Conservation (phyloP, 495 filamentous ascomycete genomes). For the Aspergillus affinis region DNA sequence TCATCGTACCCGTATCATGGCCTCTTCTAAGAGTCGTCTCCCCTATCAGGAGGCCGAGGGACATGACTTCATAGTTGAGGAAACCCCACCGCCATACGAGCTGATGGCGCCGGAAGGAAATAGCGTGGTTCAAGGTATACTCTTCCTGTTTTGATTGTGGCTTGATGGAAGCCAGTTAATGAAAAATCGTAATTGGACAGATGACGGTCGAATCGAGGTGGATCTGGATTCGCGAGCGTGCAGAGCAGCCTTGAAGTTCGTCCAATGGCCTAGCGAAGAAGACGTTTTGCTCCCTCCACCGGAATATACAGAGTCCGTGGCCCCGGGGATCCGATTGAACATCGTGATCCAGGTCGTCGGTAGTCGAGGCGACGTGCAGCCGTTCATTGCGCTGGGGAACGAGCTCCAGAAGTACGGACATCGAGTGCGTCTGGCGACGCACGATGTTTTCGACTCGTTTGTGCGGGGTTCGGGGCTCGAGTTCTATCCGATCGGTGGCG, state of each 20-base stretch:
- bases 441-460: conserved; percentile 58
- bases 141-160: too few relatives aligned
- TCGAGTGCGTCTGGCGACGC: conserved; percentile 64
- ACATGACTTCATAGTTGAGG: background rate
- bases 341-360: conserved; percentile 57
- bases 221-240: conserved; percentile 27
- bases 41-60: too few relatives aligned
- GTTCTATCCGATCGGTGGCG: conserved; percentile 65
- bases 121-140: background rate
- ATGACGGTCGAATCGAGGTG: conserved; percentile 29
- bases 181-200: conserved; percentile 3
- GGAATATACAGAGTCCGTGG: conserved; percentile 15
- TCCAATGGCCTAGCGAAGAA: conserved; percentile 14
- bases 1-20: background rate
- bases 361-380: conserved; percentile 54
- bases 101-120: background rate
- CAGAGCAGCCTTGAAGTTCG: conserved; percentile 19
- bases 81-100: background rate
- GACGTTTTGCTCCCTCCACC: conserved; percentile 8
- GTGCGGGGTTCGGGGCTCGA: conserved; percentile 54
- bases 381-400: conserved; percentile 54
- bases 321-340: conserved; percentile 33
- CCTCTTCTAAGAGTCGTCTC: too few relatives aligned
- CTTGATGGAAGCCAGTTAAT: too few relatives aligned
- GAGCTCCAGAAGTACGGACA: conserved; percentile 46